phyloP scores from a whole-genome alignment of 2,329 filamentous ascomycete species.

The Trichoderma sp. region DNA sequence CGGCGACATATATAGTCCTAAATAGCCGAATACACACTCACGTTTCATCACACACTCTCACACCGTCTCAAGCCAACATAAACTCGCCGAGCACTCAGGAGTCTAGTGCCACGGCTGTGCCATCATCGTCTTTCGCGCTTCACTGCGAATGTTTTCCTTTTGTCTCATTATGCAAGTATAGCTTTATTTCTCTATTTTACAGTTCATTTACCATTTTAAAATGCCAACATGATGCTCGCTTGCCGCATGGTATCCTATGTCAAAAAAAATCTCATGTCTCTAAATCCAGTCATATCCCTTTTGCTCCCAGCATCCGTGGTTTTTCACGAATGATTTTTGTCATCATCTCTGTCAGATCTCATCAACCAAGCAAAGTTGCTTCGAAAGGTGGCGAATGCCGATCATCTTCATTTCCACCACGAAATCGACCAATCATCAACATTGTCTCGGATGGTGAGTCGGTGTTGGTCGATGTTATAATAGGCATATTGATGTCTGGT shows the following conservation, averaged over 20 bases:
- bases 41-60: neutral
- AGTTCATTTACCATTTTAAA: constrained; percentile 1
- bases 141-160: neutral
- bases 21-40: constrained; percentile 25
- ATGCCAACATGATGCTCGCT: constrained; percentile 22
- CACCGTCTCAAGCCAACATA: neutral
- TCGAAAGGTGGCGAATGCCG: neutral
- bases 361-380: constrained; percentile 27
- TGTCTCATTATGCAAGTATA: constrained; percentile 19
- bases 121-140: neutral
- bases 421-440: constrained; percentile 65
- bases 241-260: constrained; percentile 8
- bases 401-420: constrained; percentile 51
- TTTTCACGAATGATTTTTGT: neutral
- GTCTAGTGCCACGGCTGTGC: constrained; percentile 7
- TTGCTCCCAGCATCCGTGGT: constrained; percentile 14
- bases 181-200: constrained; percentile 24
- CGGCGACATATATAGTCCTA: constrained; percentile 18
- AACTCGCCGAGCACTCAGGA: neutral
- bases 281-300: constrained; percentile 16
- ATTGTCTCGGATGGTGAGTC: constrained; percentile 69
- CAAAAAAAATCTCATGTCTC: constrained; percentile 1
- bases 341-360: neutral
- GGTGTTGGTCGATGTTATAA: constrained; percentile 73
- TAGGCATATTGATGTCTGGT: constrained; percentile 65